Evolutionary conservation across 257 asterid species (phyloP).

Genomic region (Gardenia jasminoides): DNA sequence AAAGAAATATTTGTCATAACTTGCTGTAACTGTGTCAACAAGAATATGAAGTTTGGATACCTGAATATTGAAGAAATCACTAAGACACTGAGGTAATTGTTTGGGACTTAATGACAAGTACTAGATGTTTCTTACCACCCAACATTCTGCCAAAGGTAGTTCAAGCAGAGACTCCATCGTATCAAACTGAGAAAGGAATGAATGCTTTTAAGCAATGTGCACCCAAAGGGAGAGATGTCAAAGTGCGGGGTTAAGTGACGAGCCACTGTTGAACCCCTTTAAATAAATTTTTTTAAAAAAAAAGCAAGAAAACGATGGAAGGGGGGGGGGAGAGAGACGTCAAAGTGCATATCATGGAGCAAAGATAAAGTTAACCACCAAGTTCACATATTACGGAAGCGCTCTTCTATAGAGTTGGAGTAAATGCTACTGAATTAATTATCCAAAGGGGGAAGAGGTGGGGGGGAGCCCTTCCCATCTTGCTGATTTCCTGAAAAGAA

Average conservation of each 20-base stretch:
- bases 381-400: not conserved
- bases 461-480: not conserved
- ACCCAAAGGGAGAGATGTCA: not conserved
- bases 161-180: conserved; percentile 47
- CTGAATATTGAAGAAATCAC: conserved; percentile 39
- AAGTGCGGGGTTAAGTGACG: no score
- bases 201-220: conserved; percentile 20
- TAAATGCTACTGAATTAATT: no score
- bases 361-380: not conserved
- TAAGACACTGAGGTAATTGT: conserved; percentile 14
- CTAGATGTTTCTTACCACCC: conserved; percentile 74
- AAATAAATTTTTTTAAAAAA: no score
- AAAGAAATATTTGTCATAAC: conserved; percentile 85
- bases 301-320: no score
- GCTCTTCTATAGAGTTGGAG: not conserved
- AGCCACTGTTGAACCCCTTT: no score
- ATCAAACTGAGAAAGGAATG: conserved; percentile 64
- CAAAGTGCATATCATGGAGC: not conserved
- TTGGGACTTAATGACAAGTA: conserved; percentile 10
- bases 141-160: conserved; percentile 93
- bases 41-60: conserved; percentile 88
- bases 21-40: conserved; percentile 68
- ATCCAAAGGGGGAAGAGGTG: no score
- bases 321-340: not conserved
- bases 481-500: not conserved